Conservation (phyloP, 176 grass and related monocot genomes). For the Microstegium vimineum region DNA sequence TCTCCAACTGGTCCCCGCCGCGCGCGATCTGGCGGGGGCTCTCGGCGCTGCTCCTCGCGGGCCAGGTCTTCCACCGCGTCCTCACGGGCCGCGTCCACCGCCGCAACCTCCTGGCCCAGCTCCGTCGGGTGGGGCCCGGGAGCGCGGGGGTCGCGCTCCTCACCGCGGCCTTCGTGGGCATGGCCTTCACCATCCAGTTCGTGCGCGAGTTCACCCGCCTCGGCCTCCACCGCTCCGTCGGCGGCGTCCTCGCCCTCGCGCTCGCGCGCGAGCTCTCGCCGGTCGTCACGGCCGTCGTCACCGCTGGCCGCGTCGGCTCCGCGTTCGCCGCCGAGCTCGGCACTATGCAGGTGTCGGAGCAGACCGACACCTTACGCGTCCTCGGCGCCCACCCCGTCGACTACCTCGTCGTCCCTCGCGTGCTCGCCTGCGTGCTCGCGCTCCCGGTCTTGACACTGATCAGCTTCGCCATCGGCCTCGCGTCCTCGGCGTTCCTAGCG, state of each 20-base stretch:
- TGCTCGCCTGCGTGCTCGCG: constrained; percentile 79
- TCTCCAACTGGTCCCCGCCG: constrained; percentile 64
- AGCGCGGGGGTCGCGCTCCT: constrained; percentile 88
- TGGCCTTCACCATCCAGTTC: constrained; percentile 99
- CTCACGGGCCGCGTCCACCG: constrained; percentile 75
- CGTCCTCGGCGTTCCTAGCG: constrained; percentile 78
- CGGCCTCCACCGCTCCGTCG: constrained; percentile 91
- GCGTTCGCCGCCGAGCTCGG: constrained; percentile 98
- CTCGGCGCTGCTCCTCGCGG: constrained; percentile 72
- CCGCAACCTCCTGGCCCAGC: constrained; percentile 86
- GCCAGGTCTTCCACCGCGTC: constrained; percentile 77
- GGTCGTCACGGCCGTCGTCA: constrained; percentile 84
- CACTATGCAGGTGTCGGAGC: constrained; percentile 99
- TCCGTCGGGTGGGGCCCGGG: constrained; percentile 68
- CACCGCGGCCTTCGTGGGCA: constrained; percentile 91
- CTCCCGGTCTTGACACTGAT: constrained; percentile 79
- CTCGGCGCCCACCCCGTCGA: constrained; percentile 82
- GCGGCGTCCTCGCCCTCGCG: constrained; percentile 90
- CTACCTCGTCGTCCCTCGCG: constrained; percentile 85
- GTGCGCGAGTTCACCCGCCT: constrained; percentile 99
- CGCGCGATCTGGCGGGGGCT: constrained; percentile 83
- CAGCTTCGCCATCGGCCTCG: constrained; percentile 81
- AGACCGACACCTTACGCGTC: constrained; percentile 86
- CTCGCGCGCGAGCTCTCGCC: constrained; percentile 85
- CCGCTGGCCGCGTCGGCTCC: constrained; percentile 77